These are phyloP conservation scores for Schwanniomyces occidentalis DNA, from an alignment of 805 yeast species.

Conservation along the genomic window DNA sequence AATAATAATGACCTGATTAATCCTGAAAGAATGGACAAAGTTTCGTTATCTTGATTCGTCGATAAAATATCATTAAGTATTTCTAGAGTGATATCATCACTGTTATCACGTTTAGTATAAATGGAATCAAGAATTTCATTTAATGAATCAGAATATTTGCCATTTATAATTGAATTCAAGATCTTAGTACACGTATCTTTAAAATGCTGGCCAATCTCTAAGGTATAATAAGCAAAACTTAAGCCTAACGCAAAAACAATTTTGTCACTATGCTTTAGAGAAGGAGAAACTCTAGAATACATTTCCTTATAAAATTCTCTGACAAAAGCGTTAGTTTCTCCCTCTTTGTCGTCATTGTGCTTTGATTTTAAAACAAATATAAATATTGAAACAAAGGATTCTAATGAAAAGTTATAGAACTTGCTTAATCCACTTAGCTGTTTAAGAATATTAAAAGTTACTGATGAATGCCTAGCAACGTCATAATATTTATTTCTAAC, in stretches of 20 bases:
- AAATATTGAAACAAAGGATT: conserved; percentile 23
- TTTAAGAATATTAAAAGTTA: conserved; percentile 49
- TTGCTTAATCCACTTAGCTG: conserved; percentile 34
- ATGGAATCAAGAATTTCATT: conserved; percentile 8
- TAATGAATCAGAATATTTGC: not conserved
- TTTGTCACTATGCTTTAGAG: conserved; percentile 47
- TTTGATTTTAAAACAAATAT: conserved; percentile 12
- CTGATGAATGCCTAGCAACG: conserved; percentile 56
- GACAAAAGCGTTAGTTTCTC: conserved; percentile 18
- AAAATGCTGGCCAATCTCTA: conserved; percentile 25
- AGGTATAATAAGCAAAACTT: conserved; percentile 23
- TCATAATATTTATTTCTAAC: conserved; percentile 49
- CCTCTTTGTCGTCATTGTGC: too few relatives aligned
- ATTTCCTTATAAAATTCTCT: conserved; percentile 45
- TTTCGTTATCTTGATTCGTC: conserved; percentile 17
- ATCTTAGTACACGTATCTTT: conserved; percentile 12
- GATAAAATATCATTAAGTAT: conserved; percentile 9
- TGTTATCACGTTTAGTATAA: conserved; percentile 9
- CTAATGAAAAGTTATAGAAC: conserved; percentile 62
- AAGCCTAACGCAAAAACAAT: conserved; percentile 44
- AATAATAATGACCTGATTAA: conserved; percentile 11
- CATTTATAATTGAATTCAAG: conserved; percentile 5
- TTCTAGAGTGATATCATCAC: conserved; percentile 1
- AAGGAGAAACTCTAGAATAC: conserved; percentile 46
- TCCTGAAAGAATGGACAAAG: conserved; percentile 13